Base-by-base conservation (phyloP, 116 monocot genomes). In the Zostera marina region DNA sequence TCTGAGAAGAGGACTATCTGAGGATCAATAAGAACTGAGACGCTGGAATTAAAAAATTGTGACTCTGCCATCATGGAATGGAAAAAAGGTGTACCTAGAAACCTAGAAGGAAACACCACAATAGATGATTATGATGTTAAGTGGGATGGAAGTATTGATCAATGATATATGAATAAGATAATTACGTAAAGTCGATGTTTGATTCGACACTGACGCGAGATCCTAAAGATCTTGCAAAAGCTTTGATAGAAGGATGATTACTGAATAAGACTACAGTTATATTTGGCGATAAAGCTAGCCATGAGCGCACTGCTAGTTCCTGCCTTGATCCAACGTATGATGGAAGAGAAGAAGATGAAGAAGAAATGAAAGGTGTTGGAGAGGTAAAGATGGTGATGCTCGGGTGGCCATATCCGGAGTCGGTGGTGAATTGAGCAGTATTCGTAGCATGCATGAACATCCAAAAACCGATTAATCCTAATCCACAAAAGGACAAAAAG, bases 31-130 rank as follows among this genome's bases (percentile, higher is more conserved):
- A 89, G 66, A 63, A 96, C 56, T 62, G 79, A 85, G 63, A 96
- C 80, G 24, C 72, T 78, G 56, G 89, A 76, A 59, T 22, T 42
- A 60, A 71, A 60, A 76, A 66, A 61, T 56, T 83, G 96, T n/a
- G 76, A 54, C 63, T 83, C 82, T 32, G 82, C 70, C 66, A 96
- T 55, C 82, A 96, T 80, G 60, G 80, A 88, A 68, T 85, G 85
- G 66, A 89, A 96, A 59, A 85, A 82, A 54, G 96, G 96, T 25
- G 78, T 83, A 22, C 89, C 96, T 52, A 74, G 22, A 65, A 96
- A 96, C 65, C 89, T 96, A 74, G 54, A 76, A 56, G 12, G 11
- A 19, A 49, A 68, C 13, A 42, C 13, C 15, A 63, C 11, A 51
- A 12, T 40, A 44, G 53, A 14, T 11, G 8, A 44, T 22, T 1